A percentile compares a stretch with the other conserved stretches of the same genome.
These are phyloP conservation scores for Monosporozyma siamensis DNA, from an alignment of 805 yeast genomes.

Conservation along the genomic window DNA sequence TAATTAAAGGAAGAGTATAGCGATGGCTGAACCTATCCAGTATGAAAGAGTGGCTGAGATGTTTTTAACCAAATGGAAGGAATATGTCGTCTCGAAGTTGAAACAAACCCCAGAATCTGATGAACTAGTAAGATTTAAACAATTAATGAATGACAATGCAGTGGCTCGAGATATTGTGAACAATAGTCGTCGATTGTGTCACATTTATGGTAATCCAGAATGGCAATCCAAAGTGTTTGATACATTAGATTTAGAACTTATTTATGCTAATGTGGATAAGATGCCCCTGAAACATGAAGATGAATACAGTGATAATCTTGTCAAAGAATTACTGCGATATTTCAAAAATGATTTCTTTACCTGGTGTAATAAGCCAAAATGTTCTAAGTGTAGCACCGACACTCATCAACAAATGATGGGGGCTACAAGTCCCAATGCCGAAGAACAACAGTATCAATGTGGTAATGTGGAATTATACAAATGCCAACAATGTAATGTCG, in stretches of 20 bases:
- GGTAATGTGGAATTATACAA: constrained; percentile 52
- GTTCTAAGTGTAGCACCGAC: constrained; percentile 41
- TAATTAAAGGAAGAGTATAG: not conserved
- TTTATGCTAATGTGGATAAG: constrained; percentile 53
- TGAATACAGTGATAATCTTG: constrained; percentile 47
- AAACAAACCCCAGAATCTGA: constrained; percentile 9
- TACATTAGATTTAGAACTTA: constrained; percentile 46
- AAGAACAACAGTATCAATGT: constrained; percentile 42
- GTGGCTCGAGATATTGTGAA: constrained; percentile 21
- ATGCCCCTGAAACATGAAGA: constrained; percentile 23
- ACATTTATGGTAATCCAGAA: constrained; percentile 35
- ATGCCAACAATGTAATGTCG: constrained; percentile 43
- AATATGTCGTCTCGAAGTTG: constrained; percentile 14
- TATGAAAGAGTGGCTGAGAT: constrained; percentile 12
- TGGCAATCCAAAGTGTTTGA: constrained; percentile 53
- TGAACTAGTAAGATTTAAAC: constrained; percentile 9
- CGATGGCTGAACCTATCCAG: not conserved
- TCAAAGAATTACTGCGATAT: constrained; percentile 51
- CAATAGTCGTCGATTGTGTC: constrained; percentile 17
- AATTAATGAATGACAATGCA: constrained; percentile 12
- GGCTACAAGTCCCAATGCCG: constrained; percentile 34
- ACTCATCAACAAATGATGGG: constrained; percentile 34
- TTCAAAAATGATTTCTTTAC: constrained; percentile 71
- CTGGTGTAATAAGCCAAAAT: constrained; percentile 72
- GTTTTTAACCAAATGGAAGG: constrained; percentile 18